phyloP scores from a whole-genome alignment of 2,329 filamentous ascomycete genomes.

The Pseudogymnoascus sp. region DNA sequence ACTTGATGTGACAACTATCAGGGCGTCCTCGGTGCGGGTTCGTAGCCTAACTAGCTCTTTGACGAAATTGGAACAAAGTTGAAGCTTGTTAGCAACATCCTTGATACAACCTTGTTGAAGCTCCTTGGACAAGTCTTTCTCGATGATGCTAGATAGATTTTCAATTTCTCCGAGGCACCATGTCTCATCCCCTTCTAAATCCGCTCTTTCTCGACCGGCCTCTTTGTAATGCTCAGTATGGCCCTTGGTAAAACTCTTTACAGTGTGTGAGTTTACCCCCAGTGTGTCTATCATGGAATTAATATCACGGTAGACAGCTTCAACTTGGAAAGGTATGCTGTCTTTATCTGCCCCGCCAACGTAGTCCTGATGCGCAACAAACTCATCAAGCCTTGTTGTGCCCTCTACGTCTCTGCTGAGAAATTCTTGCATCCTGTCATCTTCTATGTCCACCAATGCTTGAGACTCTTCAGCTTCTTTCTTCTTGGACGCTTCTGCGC shows the following conservation, averaged over 20 bases:
- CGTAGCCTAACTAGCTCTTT: constrained; percentile 65
- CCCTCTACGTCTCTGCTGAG: constrained; percentile 53
- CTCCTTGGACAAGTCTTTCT: constrained; percentile 52
- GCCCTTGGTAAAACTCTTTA: constrained; percentile 52
- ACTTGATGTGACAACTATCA: constrained; percentile 62
- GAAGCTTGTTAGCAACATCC: constrained; percentile 60
- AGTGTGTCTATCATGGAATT: constrained; percentile 93
- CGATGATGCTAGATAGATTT: constrained; percentile 56
- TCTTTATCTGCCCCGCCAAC: constrained; percentile 38
- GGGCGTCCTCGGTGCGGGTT: constrained; percentile 69
- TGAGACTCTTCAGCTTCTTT: constrained; percentile 50
- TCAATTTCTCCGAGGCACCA: constrained; percentile 73
- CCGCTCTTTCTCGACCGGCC: constrained; percentile 50
- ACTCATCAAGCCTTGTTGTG: constrained; percentile 56
- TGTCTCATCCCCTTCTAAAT: constrained; percentile 59
- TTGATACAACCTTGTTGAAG: constrained; percentile 62
- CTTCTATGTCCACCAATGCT: constrained; percentile 58
- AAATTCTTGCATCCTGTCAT: constrained; percentile 57
- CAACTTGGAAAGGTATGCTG: constrained; percentile 53
- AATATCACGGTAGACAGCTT: constrained; percentile 67
- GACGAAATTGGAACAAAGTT: constrained; percentile 57
- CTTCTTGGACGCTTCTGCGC: constrained; percentile 37
- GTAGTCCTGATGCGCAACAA: constrained; percentile 54
- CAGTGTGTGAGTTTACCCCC: constrained; percentile 69
- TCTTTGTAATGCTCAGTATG: constrained; percentile 50